These are phyloP conservation scores for Backusella luteola DNA, from an alignment of 192 early-diverging fungal species.

Conservation along the genomic window DNA sequence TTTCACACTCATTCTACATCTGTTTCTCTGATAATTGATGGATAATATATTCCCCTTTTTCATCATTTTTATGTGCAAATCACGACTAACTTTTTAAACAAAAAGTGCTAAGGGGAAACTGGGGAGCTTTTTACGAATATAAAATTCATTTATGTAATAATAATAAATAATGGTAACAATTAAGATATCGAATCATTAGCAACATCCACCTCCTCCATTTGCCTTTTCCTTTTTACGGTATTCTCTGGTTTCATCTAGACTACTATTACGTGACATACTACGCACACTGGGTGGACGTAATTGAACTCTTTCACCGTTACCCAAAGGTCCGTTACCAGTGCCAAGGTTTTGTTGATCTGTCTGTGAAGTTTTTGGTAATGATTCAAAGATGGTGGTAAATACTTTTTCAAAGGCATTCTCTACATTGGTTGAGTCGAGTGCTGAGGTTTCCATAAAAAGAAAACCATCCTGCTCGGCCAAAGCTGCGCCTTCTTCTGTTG, in stretches of 20 bases:
- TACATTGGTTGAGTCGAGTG: conserved; percentile 74
- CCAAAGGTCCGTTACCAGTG: background rate
- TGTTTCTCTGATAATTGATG: background rate
- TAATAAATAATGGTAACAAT: background rate
- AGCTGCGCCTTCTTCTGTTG: conserved; percentile 70
- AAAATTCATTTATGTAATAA: background rate
- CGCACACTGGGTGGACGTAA: conserved; percentile 46
- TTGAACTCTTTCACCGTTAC: conserved; percentile 25
- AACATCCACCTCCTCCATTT: conserved; percentile 40
- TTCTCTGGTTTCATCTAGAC: conserved; percentile 39
- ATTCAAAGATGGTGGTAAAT: conserved; percentile 71
- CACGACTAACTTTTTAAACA: background rate
- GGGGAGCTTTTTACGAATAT: background rate
- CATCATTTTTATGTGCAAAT: background rate
- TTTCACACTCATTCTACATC: background rate
- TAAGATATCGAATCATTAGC: conserved; percentile 9
- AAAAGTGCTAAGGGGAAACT: background rate
- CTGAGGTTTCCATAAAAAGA: conserved; percentile 82
- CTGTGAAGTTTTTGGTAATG: conserved; percentile 24
- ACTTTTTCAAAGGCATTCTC: conserved; percentile 76
- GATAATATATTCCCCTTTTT: background rate
- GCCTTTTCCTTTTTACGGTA: conserved; percentile 38
- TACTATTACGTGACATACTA: conserved; percentile 28
- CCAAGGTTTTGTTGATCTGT: conserved; percentile 9
- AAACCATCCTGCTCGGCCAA: conserved; percentile 77